Percentiles rank a stretch among this genome's conserved stretches.
Evolutionary conservation across 1,139 yeast genomes (phyloP).

Genomic region (Petasospora fabianii): DNA sequence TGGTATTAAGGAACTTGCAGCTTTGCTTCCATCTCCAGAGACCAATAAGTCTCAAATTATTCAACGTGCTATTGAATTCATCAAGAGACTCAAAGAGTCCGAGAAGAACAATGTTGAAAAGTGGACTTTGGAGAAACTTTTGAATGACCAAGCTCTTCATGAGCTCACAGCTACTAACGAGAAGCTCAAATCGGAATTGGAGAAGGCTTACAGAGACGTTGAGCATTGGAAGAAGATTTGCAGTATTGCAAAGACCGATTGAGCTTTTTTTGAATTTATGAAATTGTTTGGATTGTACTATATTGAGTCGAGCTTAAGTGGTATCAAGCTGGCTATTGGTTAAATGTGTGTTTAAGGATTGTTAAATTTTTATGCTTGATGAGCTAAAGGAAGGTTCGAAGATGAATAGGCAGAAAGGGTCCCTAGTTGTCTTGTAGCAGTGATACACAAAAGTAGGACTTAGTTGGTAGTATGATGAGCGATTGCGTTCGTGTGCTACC

Average conservation of each 20-base stretch:
- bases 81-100: constrained; percentile 81
- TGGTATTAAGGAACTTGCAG: constrained; percentile 83
- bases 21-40: constrained; percentile 74
- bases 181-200: constrained; percentile 73
- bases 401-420: too few relatives aligned
- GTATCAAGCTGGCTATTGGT: too few relatives aligned
- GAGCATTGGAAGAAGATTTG: constrained; percentile 65
- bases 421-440: too few relatives aligned
- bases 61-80: constrained; percentile 84
- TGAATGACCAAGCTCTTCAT: constrained; percentile 86
- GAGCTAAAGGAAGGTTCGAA: too few relatives aligned
- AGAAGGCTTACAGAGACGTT: constrained; percentile 89
- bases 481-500: too few relatives aligned
- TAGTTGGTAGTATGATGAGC: too few relatives aligned
- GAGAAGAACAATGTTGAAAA: constrained; percentile 87
- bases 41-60: constrained; percentile 89
- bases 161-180: constrained; percentile 77
- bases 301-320: too few relatives aligned
- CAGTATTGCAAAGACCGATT: constrained; percentile 7
- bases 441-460: too few relatives aligned
- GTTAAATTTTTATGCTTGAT: too few relatives aligned
- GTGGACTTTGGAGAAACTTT: constrained; percentile 88
- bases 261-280: neutral
- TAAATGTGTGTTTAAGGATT: too few relatives aligned
- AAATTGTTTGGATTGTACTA: too few relatives aligned